Percentiles rank a stretch among this genome's conserved stretches.
Evolutionary conservation across 441 rosid genomes (phyloP).

Genomic region (Erodium chrysanthum): DNA sequence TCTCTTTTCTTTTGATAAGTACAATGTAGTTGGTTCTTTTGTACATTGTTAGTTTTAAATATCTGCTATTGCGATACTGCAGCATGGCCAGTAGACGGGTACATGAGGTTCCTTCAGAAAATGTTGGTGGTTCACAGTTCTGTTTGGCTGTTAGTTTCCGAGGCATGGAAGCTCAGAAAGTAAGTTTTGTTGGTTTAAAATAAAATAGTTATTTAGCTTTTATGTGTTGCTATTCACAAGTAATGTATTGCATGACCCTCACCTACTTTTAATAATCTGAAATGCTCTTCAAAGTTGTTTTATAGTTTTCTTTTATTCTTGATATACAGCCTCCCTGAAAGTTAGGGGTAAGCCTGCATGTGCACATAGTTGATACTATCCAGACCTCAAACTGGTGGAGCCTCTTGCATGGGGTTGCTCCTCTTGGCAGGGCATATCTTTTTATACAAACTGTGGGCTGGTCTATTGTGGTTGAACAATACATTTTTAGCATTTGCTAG

Average conservation of each 20-base stretch:
- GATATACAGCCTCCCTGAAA: neutral
- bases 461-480: neutral
- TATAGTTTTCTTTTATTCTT: neutral
- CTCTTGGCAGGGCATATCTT: neutral
- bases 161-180: constrained; percentile 76
- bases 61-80: constrained; percentile 29
- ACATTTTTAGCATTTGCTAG: constrained; percentile 4
- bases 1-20: neutral
- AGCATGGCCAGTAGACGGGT: constrained; percentile 96
- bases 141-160: constrained; percentile 77
- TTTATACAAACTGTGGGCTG: neutral
- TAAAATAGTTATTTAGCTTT: neutral
- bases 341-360: neutral
- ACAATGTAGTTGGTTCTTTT: constrained; percentile 1
- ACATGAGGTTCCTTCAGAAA: constrained; percentile 65
- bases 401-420: neutral
- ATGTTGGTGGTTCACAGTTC: constrained; percentile 80
- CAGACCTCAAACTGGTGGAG: neutral
- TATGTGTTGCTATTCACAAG: neutral
- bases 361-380: neutral
- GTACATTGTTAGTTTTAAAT: constrained; percentile 1
- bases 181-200: constrained; percentile 26
- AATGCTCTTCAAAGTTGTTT: neutral
- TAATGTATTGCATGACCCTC: neutral
- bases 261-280: neutral